Percentiles rank a stretch among this genome's conserved stretches.
These are phyloP conservation scores for Penicillium expansum DNA, from an alignment of 2,329 filamentous ascomycete genomes.

Conservation along the genomic window DNA sequence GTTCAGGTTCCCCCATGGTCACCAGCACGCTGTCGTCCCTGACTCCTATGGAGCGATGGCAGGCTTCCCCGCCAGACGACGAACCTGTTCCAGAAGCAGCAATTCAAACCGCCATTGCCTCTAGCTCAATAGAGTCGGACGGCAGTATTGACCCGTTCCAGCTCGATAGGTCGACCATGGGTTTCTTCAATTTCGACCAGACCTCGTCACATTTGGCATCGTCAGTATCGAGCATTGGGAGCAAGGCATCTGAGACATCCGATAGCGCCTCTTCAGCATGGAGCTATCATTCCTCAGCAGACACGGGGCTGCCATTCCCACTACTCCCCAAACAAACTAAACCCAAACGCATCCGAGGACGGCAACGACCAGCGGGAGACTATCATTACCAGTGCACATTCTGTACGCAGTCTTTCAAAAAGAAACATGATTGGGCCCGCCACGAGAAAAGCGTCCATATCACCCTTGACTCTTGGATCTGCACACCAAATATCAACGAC, in stretches of 20 bases:
- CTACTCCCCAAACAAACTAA: slow-evolving; percentile 15
- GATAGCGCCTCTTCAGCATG: slow-evolving; percentile 34
- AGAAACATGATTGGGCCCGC: slow-evolving; percentile 51
- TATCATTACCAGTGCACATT: slow-evolving; percentile 49
- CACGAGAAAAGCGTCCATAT: slow-evolving; percentile 53
- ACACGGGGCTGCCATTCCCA: slow-evolving; percentile 21
- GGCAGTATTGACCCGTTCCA: slow-evolving; percentile 13
- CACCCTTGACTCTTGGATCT: slow-evolving; percentile 45
- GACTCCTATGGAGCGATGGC: slow-evolving; percentile 50
- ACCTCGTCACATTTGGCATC: slow-evolving; percentile 30
- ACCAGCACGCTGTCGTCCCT: slow-evolving; percentile 34
- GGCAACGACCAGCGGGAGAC: slow-evolving; percentile 1
- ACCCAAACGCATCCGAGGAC: slow-evolving; percentile 7
- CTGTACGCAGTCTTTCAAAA: slow-evolving; percentile 48
- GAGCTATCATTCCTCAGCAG: slow-evolving; percentile 33
- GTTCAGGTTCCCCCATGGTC: slow-evolving; percentile 47
- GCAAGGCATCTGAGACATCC: slow-evolving; percentile 30
- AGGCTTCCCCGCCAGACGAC: slow-evolving; percentile 47
- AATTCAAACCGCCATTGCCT: slow-evolving; percentile 40
- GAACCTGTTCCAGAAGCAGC: slow-evolving; percentile 43
- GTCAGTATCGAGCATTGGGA: slow-evolving; percentile 32
- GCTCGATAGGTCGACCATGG: slow-evolving; percentile 15
- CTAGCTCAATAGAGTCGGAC: neutral
- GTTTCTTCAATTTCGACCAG: slow-evolving; percentile 30
- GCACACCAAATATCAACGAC: slow-evolving; percentile 23